A percentile compares a stretch with the other conserved stretches of the same genome.
Conservation (phyloP, 371 early-diverging fungal genomes). For the Circinella umbellata region DNA sequence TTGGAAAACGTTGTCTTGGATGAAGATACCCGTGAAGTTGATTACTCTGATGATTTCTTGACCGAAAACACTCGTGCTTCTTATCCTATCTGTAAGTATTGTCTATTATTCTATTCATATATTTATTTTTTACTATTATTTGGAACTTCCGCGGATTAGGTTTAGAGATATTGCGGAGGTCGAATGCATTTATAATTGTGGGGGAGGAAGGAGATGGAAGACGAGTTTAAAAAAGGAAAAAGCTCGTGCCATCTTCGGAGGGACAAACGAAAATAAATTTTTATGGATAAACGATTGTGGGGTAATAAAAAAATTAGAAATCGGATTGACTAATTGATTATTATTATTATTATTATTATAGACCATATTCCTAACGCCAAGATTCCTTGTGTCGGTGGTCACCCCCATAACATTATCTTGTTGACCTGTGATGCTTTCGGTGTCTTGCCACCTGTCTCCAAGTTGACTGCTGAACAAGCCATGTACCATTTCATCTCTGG, state of each 20-base stretch:
- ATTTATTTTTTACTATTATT: too few species aligned
- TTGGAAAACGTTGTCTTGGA: conserved; percentile 94
- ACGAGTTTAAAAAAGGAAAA: background rate
- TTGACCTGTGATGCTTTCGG: conserved; percentile 98
- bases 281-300: background rate
- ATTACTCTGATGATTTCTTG: conserved; percentile 75
- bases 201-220: background rate
- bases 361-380: conserved; percentile 95
- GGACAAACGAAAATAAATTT: too few species aligned
- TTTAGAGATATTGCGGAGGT: too few species aligned
- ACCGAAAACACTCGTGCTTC: conserved; percentile 97
- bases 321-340: background rate
- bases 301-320: background rate
- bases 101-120: background rate
- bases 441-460: conserved; percentile 93
- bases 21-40: conserved; percentile 77
- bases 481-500: conserved; percentile 97
- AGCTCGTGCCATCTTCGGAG: background rate
- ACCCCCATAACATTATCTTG: conserved; percentile 94
- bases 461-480: conserved; percentile 85
- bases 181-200: too few species aligned
- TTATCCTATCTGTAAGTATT: conserved; percentile 74
- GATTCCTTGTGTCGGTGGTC: conserved; percentile 89
- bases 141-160: too few species aligned
- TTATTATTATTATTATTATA: background rate